These are phyloP conservation scores for Alternaria arbusti DNA, from an alignment of 2,329 filamentous ascomycete genomes.

Conservation along the genomic window DNA sequence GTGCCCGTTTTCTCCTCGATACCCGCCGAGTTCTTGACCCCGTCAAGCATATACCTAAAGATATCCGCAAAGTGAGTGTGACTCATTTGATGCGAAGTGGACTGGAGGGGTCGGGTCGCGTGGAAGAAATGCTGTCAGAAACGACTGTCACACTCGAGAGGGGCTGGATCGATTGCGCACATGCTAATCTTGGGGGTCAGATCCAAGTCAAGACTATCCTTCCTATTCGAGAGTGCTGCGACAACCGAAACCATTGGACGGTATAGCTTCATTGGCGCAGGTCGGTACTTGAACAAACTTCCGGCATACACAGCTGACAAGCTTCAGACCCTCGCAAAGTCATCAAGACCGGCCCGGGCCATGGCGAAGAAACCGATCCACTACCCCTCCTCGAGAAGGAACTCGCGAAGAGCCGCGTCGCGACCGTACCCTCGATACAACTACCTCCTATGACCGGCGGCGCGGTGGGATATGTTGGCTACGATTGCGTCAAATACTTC, in stretches of 20 bases:
- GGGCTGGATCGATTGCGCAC: not conserved
- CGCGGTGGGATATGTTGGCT: conserved; percentile 94
- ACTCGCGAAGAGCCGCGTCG: conserved; percentile 78
- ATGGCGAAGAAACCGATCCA: conserved; percentile 84
- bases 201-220: conserved; percentile 77
- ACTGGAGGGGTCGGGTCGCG: not conserved
- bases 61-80: conserved; percentile 72
- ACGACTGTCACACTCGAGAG: not conserved
- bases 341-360: conserved; percentile 84
- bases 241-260: conserved; percentile 89
- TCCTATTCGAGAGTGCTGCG: conserved; percentile 94
- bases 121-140: not conserved
- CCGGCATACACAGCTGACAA: conserved; percentile 4
- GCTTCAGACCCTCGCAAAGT: conserved; percentile 70
- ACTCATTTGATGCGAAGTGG: conserved; percentile 27
- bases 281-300: conserved; percentile 50
- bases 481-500: conserved; percentile 97
- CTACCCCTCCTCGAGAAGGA: conserved; percentile 82
- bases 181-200: conserved; percentile 38
- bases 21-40: conserved; percentile 90
- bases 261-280: conserved; percentile 93
- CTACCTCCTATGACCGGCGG: conserved; percentile 89
- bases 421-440: conserved; percentile 79
- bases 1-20: conserved; percentile 85
- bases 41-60: conserved; percentile 94